These are phyloP conservation scores for Suhomyces bolitotheri DNA, from an alignment of 1,139 yeast species.

Conservation along the genomic window DNA sequence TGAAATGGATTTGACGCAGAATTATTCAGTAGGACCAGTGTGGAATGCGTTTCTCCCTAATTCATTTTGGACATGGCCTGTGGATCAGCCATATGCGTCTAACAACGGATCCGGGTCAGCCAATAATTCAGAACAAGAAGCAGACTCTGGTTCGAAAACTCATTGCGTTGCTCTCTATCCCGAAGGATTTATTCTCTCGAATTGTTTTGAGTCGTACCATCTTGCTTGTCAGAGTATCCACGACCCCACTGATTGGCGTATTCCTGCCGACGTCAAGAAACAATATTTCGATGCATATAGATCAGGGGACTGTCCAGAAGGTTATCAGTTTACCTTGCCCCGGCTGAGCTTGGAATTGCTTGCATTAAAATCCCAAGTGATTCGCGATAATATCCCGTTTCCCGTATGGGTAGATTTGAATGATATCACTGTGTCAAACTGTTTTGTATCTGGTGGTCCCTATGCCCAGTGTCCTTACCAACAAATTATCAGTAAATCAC, in stretches of 20 bases:
- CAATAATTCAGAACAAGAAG: conserved; percentile 9
- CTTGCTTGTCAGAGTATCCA: conserved; percentile 56
- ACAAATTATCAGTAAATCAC: conserved; percentile 50
- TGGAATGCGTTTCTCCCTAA: conserved; percentile 25
- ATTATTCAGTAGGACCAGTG: conserved; percentile 4
- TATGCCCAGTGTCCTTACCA: conserved; percentile 79
- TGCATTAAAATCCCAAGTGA: conserved; percentile 29
- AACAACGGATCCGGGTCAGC: conserved; percentile 13
- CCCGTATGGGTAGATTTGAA: conserved; percentile 84
- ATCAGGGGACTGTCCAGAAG: conserved; percentile 48
- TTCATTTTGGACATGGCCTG: conserved; percentile 72
- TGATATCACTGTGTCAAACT: conserved; percentile 67
- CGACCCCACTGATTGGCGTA: conserved; percentile 49
- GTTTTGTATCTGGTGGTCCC: conserved; percentile 90
- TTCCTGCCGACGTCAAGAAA: conserved; percentile 33
- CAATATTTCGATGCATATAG: conserved; percentile 54
- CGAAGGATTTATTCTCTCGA: conserved; percentile 57
- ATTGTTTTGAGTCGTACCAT: conserved; percentile 58
- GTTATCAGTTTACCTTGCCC: conserved; percentile 59
- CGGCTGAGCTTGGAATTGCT: conserved; percentile 40
- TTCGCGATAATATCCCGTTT: conserved; percentile 18
- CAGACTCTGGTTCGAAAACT: conserved; percentile 39
- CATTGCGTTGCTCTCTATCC: conserved; percentile 60
- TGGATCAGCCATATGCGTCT: conserved; percentile 50
- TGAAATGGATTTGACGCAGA: conserved; percentile 14